These are phyloP conservation scores for Fusarium robinianum DNA, from an alignment of 2,329 filamentous ascomycete species.

Conservation along the genomic window DNA sequence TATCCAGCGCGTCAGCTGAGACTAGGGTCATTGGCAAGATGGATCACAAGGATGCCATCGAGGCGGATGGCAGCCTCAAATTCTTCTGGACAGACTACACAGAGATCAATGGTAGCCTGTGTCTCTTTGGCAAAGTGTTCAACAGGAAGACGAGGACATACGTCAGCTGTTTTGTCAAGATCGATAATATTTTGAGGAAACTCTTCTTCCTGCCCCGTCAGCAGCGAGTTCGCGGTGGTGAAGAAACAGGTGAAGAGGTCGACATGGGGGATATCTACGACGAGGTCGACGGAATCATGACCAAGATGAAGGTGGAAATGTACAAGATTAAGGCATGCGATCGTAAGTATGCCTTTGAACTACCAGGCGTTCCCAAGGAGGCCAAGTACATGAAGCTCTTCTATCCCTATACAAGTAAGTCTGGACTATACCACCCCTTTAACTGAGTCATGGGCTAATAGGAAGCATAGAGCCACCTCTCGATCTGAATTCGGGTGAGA, in stretches of 20 bases:
- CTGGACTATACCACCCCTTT: neutral
- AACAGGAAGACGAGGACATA: conserved; percentile 80
- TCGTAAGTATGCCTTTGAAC: conserved; percentile 94
- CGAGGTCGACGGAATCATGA: conserved; percentile 89
- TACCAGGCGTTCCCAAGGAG: conserved; percentile 84
- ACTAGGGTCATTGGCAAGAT: conserved; percentile 75
- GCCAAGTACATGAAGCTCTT: conserved; percentile 92
- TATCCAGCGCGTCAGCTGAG: conserved; percentile 72
- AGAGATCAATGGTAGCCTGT: conserved; percentile 87
- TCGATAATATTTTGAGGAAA: conserved; percentile 92
- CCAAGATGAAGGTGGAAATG: conserved; percentile 79
- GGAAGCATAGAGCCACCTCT: conserved; percentile 63
- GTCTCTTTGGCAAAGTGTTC: conserved; percentile 93
- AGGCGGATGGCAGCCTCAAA: conserved; percentile 86
- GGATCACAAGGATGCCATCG: conserved; percentile 81
- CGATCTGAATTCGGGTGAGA: conserved; percentile 77
- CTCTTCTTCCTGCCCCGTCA: conserved; percentile 90
- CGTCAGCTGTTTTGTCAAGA: conserved; percentile 92
- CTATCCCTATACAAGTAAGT: conserved; percentile 81
- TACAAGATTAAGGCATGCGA: conserved; percentile 92
- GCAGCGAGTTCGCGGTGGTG: conserved; percentile 58
- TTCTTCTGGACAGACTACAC: conserved; percentile 99
- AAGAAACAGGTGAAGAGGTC: conserved; percentile 75
- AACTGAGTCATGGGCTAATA: conserved; percentile 21
- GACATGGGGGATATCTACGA: conserved; percentile 87